Percentiles rank a stretch among this genome's conserved stretches.
These are phyloP conservation scores for Gomphus bonarii DNA, from an alignment of 1,284 basidiomycete species.

Conservation along the genomic window DNA sequence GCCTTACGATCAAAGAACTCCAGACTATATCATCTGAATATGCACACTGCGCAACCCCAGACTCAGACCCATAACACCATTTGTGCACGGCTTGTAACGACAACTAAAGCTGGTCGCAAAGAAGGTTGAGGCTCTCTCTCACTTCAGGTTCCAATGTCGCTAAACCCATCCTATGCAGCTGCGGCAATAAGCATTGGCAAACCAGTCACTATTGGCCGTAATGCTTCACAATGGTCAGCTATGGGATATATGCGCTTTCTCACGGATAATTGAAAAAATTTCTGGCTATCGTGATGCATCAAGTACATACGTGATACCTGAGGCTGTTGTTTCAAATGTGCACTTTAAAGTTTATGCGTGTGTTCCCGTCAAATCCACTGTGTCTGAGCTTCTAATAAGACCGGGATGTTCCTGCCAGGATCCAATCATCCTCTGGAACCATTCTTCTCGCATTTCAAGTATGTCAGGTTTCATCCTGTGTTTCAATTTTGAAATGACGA, in stretches of 20 bases:
- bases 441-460: slow-evolving; percentile 71
- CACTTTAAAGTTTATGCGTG: slow-evolving; percentile 77
- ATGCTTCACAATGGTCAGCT: slow-evolving; percentile 27
- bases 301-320: slow-evolving; percentile 39
- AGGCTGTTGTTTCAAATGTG: slow-evolving; percentile 48
- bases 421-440: slow-evolving; percentile 59
- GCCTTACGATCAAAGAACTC: not conserved
- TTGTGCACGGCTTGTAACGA: slow-evolving; percentile 63
- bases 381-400: not conserved
- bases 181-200: slow-evolving; percentile 49
- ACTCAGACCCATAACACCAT: slow-evolving; percentile 18
- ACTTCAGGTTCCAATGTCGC: not conserved
- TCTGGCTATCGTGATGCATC: not conserved
- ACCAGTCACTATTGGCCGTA: slow-evolving; percentile 58
- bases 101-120: slow-evolving; percentile 38
- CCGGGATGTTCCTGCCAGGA: slow-evolving; percentile 26
- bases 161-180: slow-evolving; percentile 22
- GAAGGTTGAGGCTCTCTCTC: slow-evolving; percentile 37
- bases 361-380: slow-evolving; percentile 15
- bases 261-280: not conserved
- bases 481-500: not conserved
- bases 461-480: slow-evolving; percentile 7
- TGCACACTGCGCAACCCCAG: not conserved
- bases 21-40: not conserved
- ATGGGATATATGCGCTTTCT: not conserved